phyloP scores from a whole-genome alignment of 306 rosid genomes.

The Fragaria iinumae region DNA sequence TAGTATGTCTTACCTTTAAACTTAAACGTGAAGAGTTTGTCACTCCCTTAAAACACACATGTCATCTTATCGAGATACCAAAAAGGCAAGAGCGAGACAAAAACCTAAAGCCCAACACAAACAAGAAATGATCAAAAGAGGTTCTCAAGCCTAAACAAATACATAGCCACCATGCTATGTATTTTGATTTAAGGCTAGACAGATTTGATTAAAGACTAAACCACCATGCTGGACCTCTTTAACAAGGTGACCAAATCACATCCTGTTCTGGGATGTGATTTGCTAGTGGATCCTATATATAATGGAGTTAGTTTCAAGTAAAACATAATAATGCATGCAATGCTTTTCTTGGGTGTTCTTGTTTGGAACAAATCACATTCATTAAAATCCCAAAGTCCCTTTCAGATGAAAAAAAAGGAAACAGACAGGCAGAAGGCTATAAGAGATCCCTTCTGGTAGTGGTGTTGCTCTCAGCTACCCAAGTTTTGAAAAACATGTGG shows the following conservation, averaged over 20 bases:
- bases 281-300: neutral
- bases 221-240: neutral
- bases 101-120: neutral
- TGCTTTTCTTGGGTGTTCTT: neutral
- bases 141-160: neutral
- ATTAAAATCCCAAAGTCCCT: conserved; percentile 2
- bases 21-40: no score
- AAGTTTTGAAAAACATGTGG: neutral
- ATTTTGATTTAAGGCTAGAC: neutral
- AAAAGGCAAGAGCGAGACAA: no score
- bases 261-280: neutral
- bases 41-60: no score
- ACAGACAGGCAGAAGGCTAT: neutral
- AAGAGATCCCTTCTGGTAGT: conserved; percentile 4
- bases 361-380: conserved; percentile 3
- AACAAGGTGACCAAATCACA: neutral
- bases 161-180: no score
- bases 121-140: neutral
- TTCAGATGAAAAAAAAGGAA: neutral
- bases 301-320: neutral
- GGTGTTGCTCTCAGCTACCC: conserved; percentile 14
- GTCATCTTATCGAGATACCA: no score
- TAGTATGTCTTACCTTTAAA: no score
- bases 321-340: neutral
- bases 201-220: neutral